Conservation (phyloP, 2,329 filamentous ascomycete species). For the Sporothrix euskadiensis region DNA sequence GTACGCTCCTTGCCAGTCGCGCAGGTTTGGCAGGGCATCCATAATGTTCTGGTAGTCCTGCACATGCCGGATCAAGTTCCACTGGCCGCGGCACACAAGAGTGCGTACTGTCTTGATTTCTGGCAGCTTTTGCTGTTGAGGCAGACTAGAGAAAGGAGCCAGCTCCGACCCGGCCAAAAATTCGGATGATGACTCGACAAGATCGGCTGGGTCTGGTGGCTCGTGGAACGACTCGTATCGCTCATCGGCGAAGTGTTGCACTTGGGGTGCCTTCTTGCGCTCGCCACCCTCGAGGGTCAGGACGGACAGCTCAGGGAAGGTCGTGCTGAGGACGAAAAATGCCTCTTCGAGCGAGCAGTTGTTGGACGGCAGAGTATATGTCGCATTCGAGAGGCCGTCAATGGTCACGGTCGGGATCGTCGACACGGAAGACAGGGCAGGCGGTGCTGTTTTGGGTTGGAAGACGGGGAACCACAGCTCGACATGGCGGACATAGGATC, state of each 20-base stretch:
- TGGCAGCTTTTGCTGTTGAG: conserved; percentile 34
- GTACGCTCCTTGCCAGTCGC: conserved; percentile 63
- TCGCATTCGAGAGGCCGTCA: conserved; percentile 57
- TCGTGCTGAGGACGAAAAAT: conserved; percentile 61
- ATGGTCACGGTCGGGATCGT: conserved; percentile 55
- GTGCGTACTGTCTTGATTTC: conserved; percentile 60
- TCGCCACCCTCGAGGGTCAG: conserved; percentile 76
- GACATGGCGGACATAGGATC: conserved; percentile 67
- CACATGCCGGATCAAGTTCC: conserved; percentile 69
- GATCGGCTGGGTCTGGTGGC: background rate
- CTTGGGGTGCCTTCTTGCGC: conserved; percentile 71
- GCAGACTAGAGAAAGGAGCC: background rate
- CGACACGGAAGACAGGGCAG: conserved; percentile 47
- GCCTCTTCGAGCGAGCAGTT: conserved; percentile 72
- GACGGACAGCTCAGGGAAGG: conserved; percentile 62
- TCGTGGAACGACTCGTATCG: conserved; percentile 5
- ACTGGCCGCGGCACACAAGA: conserved; percentile 72
- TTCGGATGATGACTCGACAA: background rate
- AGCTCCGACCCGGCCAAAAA: background rate
- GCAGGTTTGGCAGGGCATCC: conserved; percentile 64
- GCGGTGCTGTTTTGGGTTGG: conserved; percentile 54
- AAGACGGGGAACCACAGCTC: conserved; percentile 80
- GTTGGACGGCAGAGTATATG: conserved; percentile 60
- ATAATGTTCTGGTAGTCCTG: conserved; percentile 64
- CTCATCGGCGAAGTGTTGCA: conserved; percentile 53